Evolutionary conservation across 1,284 basidiomycete genomes (phyloP).

Genomic region (Pulveroboletus ridleyi): DNA sequence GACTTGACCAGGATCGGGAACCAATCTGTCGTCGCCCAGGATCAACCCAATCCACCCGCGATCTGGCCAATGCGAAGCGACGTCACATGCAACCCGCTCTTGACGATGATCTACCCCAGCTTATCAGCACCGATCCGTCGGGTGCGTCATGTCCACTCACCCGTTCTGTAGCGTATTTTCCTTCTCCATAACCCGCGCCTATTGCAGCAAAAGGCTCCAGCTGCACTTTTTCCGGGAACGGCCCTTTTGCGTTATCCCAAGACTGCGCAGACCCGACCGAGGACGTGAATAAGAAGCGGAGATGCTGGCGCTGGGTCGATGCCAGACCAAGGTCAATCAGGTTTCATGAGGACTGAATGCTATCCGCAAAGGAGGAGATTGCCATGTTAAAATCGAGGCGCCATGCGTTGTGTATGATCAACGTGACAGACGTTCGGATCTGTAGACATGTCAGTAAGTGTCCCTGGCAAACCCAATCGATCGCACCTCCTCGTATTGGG

Average conservation of each 20-base stretch:
- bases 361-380: constrained; percentile 33
- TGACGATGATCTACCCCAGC: constrained; percentile 28
- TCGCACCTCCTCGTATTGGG: constrained; percentile 26
- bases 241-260: constrained; percentile 42
- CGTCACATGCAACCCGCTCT: constrained; percentile 29
- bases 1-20: constrained; percentile 39
- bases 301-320: constrained; percentile 16
- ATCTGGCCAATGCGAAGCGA: constrained; percentile 41
- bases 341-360: constrained; percentile 30
- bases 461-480: neutral
- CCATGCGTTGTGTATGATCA: constrained; percentile 20
- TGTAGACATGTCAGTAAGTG: neutral
- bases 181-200: constrained; percentile 41
- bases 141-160: constrained; percentile 20
- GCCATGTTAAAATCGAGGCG: constrained; percentile 35
- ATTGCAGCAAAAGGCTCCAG: constrained; percentile 29
- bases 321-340: constrained; percentile 25
- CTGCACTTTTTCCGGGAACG: constrained; percentile 40
- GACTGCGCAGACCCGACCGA: constrained; percentile 39
- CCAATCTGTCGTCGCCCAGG: constrained; percentile 39
- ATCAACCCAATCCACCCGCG: constrained; percentile 33
- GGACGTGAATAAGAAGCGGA: constrained; percentile 44
- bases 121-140: neutral
- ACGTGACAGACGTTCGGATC: constrained; percentile 31
- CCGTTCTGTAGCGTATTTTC: constrained; percentile 44